phyloP scores from a whole-genome alignment of 495 filamentous ascomycete genomes.

The Penicillium angulare region DNA sequence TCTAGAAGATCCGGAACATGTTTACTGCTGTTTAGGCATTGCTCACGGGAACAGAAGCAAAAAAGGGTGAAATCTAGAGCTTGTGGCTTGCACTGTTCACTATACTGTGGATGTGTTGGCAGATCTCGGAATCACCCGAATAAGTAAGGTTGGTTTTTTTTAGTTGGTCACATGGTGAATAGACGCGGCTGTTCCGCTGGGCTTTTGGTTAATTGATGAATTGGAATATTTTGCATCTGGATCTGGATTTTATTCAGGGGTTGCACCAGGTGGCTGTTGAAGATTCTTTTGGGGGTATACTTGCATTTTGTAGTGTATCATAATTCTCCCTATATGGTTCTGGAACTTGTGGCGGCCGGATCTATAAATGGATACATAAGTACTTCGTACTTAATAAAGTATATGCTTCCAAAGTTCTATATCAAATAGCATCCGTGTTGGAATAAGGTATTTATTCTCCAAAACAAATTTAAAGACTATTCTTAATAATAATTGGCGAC shows the following conservation, averaged over 20 bases:
- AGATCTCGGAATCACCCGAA: constrained; percentile 20
- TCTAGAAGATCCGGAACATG: constrained; percentile 13
- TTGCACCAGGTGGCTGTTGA: no score
- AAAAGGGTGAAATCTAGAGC: background rate
- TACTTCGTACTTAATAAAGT: no score
- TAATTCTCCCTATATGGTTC: no score
- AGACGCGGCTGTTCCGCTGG: background rate
- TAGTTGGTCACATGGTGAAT: constrained; percentile 13
- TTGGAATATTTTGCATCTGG: background rate
- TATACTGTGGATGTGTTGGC: background rate
- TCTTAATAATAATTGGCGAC: no score
- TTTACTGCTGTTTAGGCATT: constrained; percentile 16
- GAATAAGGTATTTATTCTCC: no score
- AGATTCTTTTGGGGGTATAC: no score
- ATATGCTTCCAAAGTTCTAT: no score
- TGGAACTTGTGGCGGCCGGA: background rate
- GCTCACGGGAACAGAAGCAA: constrained; percentile 16
- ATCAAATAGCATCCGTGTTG: no score
- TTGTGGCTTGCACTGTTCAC: background rate
- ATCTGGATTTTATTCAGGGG: background rate
- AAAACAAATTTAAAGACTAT: no score
- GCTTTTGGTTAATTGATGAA: no score
- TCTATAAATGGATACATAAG: background rate
- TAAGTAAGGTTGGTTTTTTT: constrained; percentile 11
- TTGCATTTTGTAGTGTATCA: no score